Percentiles rank a stretch among this genome's conserved stretches.
phyloP scores from a whole-genome alignment of 1,284 basidiomycete species.

The Ustilago esculenta region DNA sequence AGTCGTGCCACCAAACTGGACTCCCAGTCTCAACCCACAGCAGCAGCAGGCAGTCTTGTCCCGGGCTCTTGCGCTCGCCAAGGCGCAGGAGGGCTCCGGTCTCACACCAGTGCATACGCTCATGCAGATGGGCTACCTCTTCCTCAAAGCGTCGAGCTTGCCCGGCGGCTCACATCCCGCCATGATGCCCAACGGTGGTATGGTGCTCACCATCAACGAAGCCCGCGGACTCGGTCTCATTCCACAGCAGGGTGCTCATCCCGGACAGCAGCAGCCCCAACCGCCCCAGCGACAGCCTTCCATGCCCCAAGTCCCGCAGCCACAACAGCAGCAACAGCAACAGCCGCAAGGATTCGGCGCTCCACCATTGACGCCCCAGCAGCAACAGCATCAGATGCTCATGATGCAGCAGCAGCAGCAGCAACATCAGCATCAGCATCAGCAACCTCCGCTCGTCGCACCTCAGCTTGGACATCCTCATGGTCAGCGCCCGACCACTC shows the following conservation, averaged over 20 bases:
- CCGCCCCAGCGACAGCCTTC: conserved; percentile 16
- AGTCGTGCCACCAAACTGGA: conserved; percentile 50
- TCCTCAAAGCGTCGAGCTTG: conserved; percentile 55
- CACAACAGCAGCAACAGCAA: conserved; percentile 18
- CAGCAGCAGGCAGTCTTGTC: conserved; percentile 60
- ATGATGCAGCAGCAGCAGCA: conserved; percentile 27
- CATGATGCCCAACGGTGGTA: conserved; percentile 53
- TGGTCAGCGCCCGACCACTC: conserved; percentile 38
- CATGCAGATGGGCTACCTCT: conserved; percentile 62
- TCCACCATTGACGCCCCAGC: conserved; percentile 31
- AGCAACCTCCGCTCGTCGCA: conserved; percentile 35
- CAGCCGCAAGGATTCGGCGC: conserved; percentile 14
- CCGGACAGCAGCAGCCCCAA: conserved; percentile 14
- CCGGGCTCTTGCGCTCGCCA: conserved; percentile 52
- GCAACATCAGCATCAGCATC: conserved; percentile 35
- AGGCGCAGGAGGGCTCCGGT: conserved; percentile 47
- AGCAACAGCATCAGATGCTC: conserved; percentile 35
- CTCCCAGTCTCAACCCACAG: conserved; percentile 49
- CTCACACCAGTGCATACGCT: conserved; percentile 56
- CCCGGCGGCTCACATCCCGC: conserved; percentile 44
- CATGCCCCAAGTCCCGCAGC: conserved; percentile 10
- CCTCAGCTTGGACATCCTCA: conserved; percentile 38
- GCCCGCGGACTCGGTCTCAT: conserved; percentile 56
- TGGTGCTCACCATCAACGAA: conserved; percentile 60
- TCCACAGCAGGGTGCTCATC: conserved; percentile 40